These are phyloP conservation scores for Ramularia collo-cygni DNA, from an alignment of 2,329 filamentous ascomycete genomes.

Conservation along the genomic window DNA sequence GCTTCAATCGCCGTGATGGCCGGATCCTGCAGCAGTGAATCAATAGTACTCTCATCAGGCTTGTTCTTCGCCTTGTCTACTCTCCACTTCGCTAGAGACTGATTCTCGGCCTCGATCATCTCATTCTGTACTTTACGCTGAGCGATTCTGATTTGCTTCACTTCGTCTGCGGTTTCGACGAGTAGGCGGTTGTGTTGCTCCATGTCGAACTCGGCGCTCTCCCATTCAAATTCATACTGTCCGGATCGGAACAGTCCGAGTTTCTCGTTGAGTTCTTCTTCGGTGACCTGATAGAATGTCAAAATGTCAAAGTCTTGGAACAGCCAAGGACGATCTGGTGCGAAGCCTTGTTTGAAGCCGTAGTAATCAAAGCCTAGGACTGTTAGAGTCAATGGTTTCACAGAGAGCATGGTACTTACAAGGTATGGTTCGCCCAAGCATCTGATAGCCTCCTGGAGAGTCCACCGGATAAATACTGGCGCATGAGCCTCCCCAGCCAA, in stretches of 20 bases:
- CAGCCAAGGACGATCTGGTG: slow-evolving; percentile 43
- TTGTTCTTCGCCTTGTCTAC: slow-evolving; percentile 38
- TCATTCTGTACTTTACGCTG: slow-evolving; percentile 45
- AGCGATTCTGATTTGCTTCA: slow-evolving; percentile 37
- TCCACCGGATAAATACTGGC: slow-evolving; percentile 52
- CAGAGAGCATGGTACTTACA: slow-evolving; percentile 1
- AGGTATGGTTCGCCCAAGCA: slow-evolving; percentile 34
- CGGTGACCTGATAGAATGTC: slow-evolving; percentile 48
- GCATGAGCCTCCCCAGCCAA: slow-evolving; percentile 51
- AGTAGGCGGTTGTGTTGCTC: slow-evolving; percentile 47
- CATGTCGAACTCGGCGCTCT: slow-evolving; percentile 50
- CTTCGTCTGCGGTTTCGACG: slow-evolving; percentile 41
- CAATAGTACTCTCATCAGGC: slow-evolving; percentile 44
- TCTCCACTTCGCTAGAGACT: slow-evolving; percentile 37
- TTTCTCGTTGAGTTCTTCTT: slow-evolving; percentile 45
- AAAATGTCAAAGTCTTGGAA: slow-evolving; percentile 53
- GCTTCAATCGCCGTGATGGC: slow-evolving; percentile 34
- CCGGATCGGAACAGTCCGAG: slow-evolving; percentile 46
- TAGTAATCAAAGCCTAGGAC: slow-evolving; percentile 49
- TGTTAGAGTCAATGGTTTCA: slow-evolving; percentile 29
- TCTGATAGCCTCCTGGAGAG: slow-evolving; percentile 51
- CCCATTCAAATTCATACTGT: slow-evolving; percentile 46
- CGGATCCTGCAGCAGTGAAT: slow-evolving; percentile 39
- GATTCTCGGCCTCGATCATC: slow-evolving; percentile 43
- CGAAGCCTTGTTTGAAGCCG: slow-evolving; percentile 46